Base-by-base conservation (phyloP, 2,329 filamentous ascomycete species). In the Beauveria rudraprayagi region DNA sequence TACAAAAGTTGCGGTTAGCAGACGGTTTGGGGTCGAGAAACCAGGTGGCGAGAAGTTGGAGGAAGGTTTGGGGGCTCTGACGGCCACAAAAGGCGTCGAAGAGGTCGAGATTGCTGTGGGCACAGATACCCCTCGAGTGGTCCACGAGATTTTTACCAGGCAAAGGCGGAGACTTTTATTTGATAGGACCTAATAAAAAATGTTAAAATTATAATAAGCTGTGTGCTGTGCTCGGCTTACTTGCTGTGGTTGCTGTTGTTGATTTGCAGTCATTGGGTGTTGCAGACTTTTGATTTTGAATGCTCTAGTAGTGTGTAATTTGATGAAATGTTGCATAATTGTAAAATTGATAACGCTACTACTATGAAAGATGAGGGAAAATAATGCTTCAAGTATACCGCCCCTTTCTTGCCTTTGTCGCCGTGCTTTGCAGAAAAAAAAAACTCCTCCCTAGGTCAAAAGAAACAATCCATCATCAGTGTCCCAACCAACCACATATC, bases 1-100 rank as follows among this genome's bases (percentile, higher is more conserved):
- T 70, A 71, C 65, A 63, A 66, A 67, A 70, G 66, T 69, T 63
- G 63, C 57, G 68, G 65, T 68, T 68, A 68, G 65, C 67, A 64
- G 65, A 64, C 28, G 47, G 34, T 37, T 68, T 63, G 48, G 47
- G 40, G 19, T 37, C 14, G 34, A 24, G 19, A 24, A 30, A 51
- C 30, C 37, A 5, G 48, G 52, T 51, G 46, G 48, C 24, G 56
- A 59, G 56, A 59, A 34, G 10, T 19, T 47, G 34, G 8, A 14
- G 16, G 26, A 59, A 52, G 28, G 34, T 7, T 40, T 50, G 34
- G 47, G 56, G 30, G 56, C 44, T 50, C 24, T 34, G 56, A 47
- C 44, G 28, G 17, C 46, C 17, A 11, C 44, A 43, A 24, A 41
- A n/a, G 34, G 46, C 30, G 28, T 41, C 5, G 47, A 10, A 44